A percentile compares a stretch with the other conserved stretches of the same genome.
Conservation (phyloP, 495 filamentous ascomycete genomes). For the Penicillium diatomitis region DNA sequence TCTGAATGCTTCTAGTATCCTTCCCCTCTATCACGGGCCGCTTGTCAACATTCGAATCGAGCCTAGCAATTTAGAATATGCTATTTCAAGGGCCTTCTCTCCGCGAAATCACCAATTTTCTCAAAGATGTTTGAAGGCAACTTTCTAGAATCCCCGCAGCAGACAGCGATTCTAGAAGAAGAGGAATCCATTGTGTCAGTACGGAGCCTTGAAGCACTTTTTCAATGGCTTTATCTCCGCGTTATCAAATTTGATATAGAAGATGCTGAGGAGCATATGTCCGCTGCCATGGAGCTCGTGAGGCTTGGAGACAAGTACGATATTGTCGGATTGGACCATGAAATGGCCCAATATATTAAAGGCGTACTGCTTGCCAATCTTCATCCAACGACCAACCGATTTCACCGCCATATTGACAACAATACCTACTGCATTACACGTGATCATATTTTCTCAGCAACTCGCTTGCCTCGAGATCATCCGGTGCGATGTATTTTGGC, state of each 20-base stretch:
- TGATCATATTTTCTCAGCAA: constrained; percentile 17
- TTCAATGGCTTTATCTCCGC: constrained; percentile 21
- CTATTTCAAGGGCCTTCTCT: constrained; percentile 18
- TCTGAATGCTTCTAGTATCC: too few relatives aligned
- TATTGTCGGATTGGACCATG: constrained; percentile 12
- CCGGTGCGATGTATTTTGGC: constrained; percentile 14
- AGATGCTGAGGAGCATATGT: constrained; percentile 8
- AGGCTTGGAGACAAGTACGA: constrained; percentile 18
- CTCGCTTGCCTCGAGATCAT: constrained; percentile 10
- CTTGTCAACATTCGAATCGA: constrained; percentile 30
- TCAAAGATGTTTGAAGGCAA: constrained; percentile 15
- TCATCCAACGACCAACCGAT: constrained; percentile 2
- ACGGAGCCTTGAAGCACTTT: constrained; percentile 16
- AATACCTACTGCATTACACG: constrained; percentile 14
- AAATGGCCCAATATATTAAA: constrained; percentile 15
- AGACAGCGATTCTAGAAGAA: constrained; percentile 12
- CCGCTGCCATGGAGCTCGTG: constrained; percentile 16
- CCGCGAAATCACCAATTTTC: constrained; percentile 16
- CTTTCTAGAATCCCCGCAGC: constrained; percentile 13
- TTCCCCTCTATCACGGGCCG: too few relatives aligned
- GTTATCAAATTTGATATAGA: constrained; percentile 9
- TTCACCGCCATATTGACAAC: background rate
- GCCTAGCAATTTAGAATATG: constrained; percentile 11
- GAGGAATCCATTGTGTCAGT: constrained; percentile 13
- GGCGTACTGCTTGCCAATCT: constrained; percentile 7